These are phyloP conservation scores for Zymoseptoria ardabiliae DNA, from an alignment of 2,329 filamentous ascomycete species.

Conservation along the genomic window DNA sequence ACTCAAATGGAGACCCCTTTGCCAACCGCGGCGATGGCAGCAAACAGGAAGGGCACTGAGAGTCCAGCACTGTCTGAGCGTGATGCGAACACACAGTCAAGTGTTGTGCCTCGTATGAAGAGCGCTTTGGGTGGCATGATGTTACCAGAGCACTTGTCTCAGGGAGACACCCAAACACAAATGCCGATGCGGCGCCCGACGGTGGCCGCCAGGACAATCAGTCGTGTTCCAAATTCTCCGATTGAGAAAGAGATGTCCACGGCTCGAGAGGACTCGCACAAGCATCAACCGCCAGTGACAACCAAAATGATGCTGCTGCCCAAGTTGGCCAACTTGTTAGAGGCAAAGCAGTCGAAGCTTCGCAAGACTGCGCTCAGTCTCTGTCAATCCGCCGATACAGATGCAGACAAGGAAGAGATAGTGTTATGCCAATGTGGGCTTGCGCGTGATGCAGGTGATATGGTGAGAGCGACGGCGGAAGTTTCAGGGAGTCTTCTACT, in stretches of 20 bases:
- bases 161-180: conserved; percentile 29
- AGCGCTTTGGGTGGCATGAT: conserved; percentile 21
- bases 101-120: conserved; percentile 20
- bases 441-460: conserved; percentile 32
- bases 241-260: neutral
- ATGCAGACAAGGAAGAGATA: conserved; percentile 10
- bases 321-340: conserved; percentile 6
- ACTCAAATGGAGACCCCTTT: neutral
- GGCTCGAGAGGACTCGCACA: neutral
- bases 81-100: conserved; percentile 17
- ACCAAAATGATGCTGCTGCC: conserved; percentile 10
- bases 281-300: neutral
- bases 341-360: conserved; percentile 7
- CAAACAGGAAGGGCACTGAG: neutral
- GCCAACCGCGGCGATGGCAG: conserved; percentile 1
- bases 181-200: neutral
- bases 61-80: neutral
- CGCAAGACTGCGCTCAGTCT: conserved; percentile 10
- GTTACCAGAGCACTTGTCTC: conserved; percentile 23
- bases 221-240: neutral
- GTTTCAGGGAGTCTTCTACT: neutral
- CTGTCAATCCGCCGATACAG: conserved; percentile 7
- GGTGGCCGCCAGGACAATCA: neutral
- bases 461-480: conserved; percentile 30
- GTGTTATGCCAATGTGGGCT: conserved; percentile 38